Percentiles rank a stretch among this genome's conserved stretches.
Conservation (phyloP, 495 filamentous ascomycete species). For the Xylaria nigripes region DNA sequence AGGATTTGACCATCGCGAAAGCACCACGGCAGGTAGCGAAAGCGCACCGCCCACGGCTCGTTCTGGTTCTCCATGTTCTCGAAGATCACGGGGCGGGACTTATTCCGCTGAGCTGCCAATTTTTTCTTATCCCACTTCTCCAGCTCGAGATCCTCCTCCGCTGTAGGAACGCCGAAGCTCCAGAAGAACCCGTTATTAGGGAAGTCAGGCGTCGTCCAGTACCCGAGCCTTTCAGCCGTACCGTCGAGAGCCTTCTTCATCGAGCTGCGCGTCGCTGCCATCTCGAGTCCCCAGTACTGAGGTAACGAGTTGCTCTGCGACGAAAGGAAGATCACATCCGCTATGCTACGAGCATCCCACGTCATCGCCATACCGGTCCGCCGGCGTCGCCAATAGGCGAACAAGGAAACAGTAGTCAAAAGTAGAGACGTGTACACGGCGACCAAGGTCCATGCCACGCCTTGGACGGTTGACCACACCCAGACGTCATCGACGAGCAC, state of each 20-base stretch:
- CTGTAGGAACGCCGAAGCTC: slow-evolving; percentile 29
- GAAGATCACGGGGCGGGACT: not conserved
- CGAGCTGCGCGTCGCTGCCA: slow-evolving; percentile 46
- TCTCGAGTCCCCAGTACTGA: slow-evolving; percentile 51
- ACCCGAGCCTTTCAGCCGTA: slow-evolving; percentile 62
- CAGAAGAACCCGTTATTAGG: slow-evolving; percentile 34
- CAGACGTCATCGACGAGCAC: slow-evolving; percentile 43
- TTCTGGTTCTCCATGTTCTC: slow-evolving; percentile 13
- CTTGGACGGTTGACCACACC: slow-evolving; percentile 70
- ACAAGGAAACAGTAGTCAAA: slow-evolving; percentile 45
- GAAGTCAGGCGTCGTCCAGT: slow-evolving; percentile 53
- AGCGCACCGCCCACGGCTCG: slow-evolving; percentile 32
- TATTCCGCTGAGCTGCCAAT: slow-evolving; percentile 20
- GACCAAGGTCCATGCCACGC: slow-evolving; percentile 70
- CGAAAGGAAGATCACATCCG: slow-evolving; percentile 66
- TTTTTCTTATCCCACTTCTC: slow-evolving; percentile 18
- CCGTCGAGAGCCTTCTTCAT: slow-evolving; percentile 41
- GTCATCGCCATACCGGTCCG: slow-evolving; percentile 57
- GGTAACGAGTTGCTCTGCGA: slow-evolving; percentile 68
- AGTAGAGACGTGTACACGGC: slow-evolving; percentile 61
- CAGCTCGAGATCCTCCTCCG: slow-evolving; percentile 23
- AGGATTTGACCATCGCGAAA: slow-evolving; percentile 56
- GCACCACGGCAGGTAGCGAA: slow-evolving; percentile 72
- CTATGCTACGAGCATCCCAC: slow-evolving; percentile 77
- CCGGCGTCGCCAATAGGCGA: slow-evolving; percentile 42